Base-by-base conservation (phyloP, 192 early-diverging fungal species). In the Chytriomyces confervae region DNA sequence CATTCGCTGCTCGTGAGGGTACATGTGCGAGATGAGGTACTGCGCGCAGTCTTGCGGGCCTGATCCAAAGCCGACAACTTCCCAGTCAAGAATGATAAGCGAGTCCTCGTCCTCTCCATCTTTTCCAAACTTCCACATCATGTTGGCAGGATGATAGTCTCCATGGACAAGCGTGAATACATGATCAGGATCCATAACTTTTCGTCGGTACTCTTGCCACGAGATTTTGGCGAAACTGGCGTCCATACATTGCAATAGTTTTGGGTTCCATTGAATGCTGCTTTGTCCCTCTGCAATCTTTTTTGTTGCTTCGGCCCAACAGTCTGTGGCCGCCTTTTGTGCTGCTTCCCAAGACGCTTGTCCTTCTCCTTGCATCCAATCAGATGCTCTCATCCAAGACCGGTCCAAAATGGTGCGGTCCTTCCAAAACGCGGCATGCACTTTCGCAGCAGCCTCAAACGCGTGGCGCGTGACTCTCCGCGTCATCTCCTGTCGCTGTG, bases 11-110 rank as follows among this genome's bases (percentile, higher is more conserved):
- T 71, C 69, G 8, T 71, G 8, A 23, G 69, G 69, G 57, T 71
- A 71, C 69, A 71, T 71, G 50, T 71, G 69, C 18, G 69, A 71
- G 57, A 71, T 71, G 16, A 71, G 50, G 27, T 49, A 71, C 50
- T 71, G 69, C 6, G 69, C 69, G 7, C 49, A 50, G 50, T 71
- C 69, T 43, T 71, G 69, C 7, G 69, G 49, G 2, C 69, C 69
- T 27, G 16, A 23, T 9, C 69, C 69, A 57, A 71, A n/a, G 13
- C 69, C 69, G 7, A 71, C 69, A 49, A 71, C 69, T 57, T 71
- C 69, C 69, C 69, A 71, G 44, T 71, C 69, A n/a, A 69, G 43
- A 13, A 71, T 9, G 11, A 71, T 36, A 5, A 57, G 50, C 67
- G 46, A 13, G 47, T 69, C 67, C 8, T 47, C 63, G 63, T 11